Evolutionary conservation across 129 eudicot species (phyloP).

Genomic region (Erigeron canadensis): DNA sequence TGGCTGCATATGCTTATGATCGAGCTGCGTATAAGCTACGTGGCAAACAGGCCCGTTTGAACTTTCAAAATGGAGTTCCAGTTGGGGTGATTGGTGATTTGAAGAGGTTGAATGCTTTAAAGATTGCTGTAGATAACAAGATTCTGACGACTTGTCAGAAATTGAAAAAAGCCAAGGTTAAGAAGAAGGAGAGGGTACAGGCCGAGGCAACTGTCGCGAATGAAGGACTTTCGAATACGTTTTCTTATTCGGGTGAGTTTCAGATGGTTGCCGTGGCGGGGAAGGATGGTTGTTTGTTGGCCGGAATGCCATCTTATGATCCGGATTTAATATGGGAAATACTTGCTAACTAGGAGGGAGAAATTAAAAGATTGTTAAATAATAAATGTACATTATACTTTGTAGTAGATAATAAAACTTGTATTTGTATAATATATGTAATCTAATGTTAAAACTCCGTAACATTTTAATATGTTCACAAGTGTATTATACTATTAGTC

Average conservation of each 20-base stretch:
- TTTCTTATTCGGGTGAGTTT: constrained; percentile 30
- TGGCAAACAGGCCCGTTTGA: constrained; percentile 73
- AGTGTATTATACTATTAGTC: too few relatives aligned
- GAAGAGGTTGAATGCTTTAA: constrained; percentile 43
- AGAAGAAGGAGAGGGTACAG: constrained; percentile 15
- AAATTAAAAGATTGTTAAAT: background rate
- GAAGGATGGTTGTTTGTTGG: constrained; percentile 51
- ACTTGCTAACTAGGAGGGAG: constrained; percentile 37
- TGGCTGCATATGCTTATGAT: constrained; percentile 87
- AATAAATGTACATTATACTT: too few relatives aligned
- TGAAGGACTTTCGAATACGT: constrained; percentile 30
- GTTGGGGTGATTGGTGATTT: constrained; percentile 53
- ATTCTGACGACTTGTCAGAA: constrained; percentile 61
- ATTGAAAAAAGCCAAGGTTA: constrained; percentile 44
- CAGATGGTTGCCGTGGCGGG: constrained; percentile 19
- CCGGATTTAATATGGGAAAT: constrained; percentile 75
- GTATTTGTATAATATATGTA: too few relatives aligned
- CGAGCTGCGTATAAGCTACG: constrained; percentile 78
- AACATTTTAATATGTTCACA: too few relatives aligned
- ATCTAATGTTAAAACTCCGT: too few relatives aligned
- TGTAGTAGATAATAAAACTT: too few relatives aligned
- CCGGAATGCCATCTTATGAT: constrained; percentile 65
- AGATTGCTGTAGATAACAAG: constrained; percentile 61
- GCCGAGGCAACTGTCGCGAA: background rate
- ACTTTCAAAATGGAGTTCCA: constrained; percentile 51